Conservation (phyloP, 768 basidiomycete species). For the Mycena vitilis region DNA sequence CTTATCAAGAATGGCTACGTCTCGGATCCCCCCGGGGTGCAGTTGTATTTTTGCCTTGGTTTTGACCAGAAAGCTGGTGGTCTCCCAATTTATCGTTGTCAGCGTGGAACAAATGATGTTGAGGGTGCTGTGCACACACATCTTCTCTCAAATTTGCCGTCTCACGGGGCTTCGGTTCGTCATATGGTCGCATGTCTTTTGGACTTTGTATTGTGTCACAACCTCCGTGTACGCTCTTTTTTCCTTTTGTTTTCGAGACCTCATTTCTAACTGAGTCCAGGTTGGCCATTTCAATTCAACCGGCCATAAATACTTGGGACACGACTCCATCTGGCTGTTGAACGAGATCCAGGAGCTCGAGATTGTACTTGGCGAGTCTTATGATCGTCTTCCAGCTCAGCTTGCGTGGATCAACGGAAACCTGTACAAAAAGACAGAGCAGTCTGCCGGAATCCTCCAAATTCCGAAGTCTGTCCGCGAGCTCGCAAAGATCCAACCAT, state of each 20-base stretch:
- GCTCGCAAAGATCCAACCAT: neutral
- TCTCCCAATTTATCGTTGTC: neutral
- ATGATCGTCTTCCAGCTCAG: too few species aligned
- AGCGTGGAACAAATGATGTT: neutral
- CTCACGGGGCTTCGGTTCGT: neutral
- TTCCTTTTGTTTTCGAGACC: too few species aligned
- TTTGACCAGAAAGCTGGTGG: neutral
- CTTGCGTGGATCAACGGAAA: constrained; percentile 17
- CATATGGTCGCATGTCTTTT: neutral
- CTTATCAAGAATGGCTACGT: constrained; percentile 39
- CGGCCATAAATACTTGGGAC: constrained; percentile 8
- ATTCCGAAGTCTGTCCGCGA: constrained; percentile 7
- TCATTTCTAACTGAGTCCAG: neutral
- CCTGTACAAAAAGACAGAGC: constrained; percentile 1
- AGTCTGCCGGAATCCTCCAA: constrained; percentile 4
- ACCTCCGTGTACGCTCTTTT: neutral
- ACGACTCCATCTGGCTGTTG: constrained; percentile 24
- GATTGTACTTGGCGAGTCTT: neutral
- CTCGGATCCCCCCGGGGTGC: constrained; percentile 38
- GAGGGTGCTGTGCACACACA: constrained; percentile 8
- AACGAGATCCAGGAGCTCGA: constrained; percentile 22
- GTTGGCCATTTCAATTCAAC: constrained; percentile 13
- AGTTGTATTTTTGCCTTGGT: constrained; percentile 20
- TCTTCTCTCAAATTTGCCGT: neutral
- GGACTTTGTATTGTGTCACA: constrained; percentile 8